Conservation (phyloP, 2,329 filamentous ascomycete genomes). For the Colletotrichum sp. region DNA sequence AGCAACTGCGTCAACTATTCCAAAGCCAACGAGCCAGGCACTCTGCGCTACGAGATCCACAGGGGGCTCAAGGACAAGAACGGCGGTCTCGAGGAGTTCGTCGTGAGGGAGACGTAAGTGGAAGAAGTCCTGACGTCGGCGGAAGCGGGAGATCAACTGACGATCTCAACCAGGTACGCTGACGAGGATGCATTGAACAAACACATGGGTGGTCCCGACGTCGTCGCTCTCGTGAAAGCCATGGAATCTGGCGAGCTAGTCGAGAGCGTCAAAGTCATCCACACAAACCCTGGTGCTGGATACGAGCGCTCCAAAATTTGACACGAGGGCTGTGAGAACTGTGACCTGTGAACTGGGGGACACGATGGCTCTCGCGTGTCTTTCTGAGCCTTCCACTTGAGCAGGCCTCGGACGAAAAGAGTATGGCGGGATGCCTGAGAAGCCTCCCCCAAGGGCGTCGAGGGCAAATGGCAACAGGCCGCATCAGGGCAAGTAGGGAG, state of each 20-base stretch:
- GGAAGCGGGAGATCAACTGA: background rate
- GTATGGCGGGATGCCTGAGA: background rate
- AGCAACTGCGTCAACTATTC: slow-evolving; percentile 26
- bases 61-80: slow-evolving; percentile 26
- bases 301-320: background rate
- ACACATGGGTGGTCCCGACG: slow-evolving; percentile 24
- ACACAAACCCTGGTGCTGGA: background rate
- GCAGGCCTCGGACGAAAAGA: background rate
- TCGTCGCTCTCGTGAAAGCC: slow-evolving; percentile 24
- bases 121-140: background rate
- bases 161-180: slow-evolving; percentile 23
- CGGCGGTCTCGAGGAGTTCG: slow-evolving; percentile 25
- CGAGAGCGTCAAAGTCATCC: background rate
- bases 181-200: slow-evolving; percentile 27
- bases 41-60: slow-evolving; percentile 30
- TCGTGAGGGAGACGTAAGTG: slow-evolving; percentile 30
- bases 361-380: background rate
- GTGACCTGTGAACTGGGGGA: background rate
- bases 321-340: background rate
- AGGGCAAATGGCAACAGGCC: background rate
- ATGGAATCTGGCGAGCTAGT: slow-evolving; percentile 8
- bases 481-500: background rate
- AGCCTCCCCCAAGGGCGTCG: background rate
- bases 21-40: slow-evolving; percentile 26
- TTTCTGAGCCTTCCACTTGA: background rate